Percentiles rank a stretch among this genome's conserved stretches.
These are phyloP conservation scores for Cercophora scortea DNA, from an alignment of 495 filamentous ascomycete species.

Conservation along the genomic window DNA sequence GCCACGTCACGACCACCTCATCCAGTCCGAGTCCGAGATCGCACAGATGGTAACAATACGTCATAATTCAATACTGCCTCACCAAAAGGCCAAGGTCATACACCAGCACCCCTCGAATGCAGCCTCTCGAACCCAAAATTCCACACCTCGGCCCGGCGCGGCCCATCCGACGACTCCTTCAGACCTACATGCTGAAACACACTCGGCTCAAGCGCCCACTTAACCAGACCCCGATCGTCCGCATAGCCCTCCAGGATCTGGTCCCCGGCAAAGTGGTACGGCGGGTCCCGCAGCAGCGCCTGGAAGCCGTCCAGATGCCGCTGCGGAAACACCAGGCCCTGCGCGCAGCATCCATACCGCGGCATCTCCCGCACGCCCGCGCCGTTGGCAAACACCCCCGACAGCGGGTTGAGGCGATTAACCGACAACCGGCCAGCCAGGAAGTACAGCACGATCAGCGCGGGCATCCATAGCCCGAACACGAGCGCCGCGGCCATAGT, in stretches of 20 bases:
- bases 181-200: slow-evolving; percentile 45
- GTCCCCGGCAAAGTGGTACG: slow-evolving; percentile 31
- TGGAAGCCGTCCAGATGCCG: slow-evolving; percentile 34
- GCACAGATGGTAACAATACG: too few species aligned
- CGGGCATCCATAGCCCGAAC: slow-evolving; percentile 19
- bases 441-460: slow-evolving; percentile 28
- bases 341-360: slow-evolving; percentile 41
- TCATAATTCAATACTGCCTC: too few species aligned
- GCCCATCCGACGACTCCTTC: slow-evolving; percentile 17
- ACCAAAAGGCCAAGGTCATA: too few species aligned
- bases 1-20: too few species aligned
- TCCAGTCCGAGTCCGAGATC: too few species aligned
- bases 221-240: slow-evolving; percentile 19
- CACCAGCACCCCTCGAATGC: too few species aligned
- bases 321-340: slow-evolving; percentile 26
- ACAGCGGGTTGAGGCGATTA: slow-evolving; percentile 14
- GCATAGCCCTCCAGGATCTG: slow-evolving; percentile 42
- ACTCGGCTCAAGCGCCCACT: slow-evolving; percentile 45
- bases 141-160: slow-evolving; percentile 30
- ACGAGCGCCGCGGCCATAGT: not conserved
- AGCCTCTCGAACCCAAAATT: slow-evolving; percentile 35
- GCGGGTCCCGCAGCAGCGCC: slow-evolving; percentile 29
- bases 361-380: slow-evolving; percentile 41
- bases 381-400: not conserved
- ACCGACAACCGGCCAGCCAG: slow-evolving; percentile 32